Conservation (phyloP, 2,329 filamentous ascomycete species). For the Penicillium sp. region DNA sequence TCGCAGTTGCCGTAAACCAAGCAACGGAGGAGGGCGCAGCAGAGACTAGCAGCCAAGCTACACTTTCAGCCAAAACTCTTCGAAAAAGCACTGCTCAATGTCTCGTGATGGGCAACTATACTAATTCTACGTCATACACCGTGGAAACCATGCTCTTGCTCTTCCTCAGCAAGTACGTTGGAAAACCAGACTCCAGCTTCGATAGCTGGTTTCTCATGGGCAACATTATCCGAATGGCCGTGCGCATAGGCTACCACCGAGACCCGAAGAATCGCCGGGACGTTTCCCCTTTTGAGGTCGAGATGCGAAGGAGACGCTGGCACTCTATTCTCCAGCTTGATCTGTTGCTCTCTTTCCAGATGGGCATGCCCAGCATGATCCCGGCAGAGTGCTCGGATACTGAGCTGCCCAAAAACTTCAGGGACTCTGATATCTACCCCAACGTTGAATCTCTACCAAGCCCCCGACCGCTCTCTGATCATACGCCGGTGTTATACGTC, state of each 20-base stretch:
- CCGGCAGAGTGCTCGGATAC: conserved; percentile 57
- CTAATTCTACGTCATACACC: conserved; percentile 47
- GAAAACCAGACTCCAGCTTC: conserved; percentile 50
- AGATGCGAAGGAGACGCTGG: conserved; percentile 40
- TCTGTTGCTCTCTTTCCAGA: conserved; percentile 55
- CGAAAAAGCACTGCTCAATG: conserved; percentile 44
- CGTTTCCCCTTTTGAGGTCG: conserved; percentile 51
- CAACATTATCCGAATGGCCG: conserved; percentile 52
- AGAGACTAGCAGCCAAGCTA: neutral
- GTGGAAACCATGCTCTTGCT: conserved; percentile 54
- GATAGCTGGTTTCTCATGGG: conserved; percentile 51
- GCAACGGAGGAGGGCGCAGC: neutral
- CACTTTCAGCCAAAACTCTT: conserved; percentile 4
- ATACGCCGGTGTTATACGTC: conserved; percentile 40
- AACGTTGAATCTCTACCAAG: conserved; percentile 47
- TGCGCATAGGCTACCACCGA: conserved; percentile 56
- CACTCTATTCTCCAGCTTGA: conserved; percentile 49
- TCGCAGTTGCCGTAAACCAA: conserved; percentile 6
- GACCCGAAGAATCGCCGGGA: conserved; percentile 48
- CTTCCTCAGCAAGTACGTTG: conserved; percentile 50
- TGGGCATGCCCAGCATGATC: conserved; percentile 59
- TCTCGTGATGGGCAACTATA: conserved; percentile 52
- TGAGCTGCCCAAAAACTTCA: conserved; percentile 50
- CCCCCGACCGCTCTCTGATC: conserved; percentile 47
- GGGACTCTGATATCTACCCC: conserved; percentile 55